Percentiles rank a stretch among this genome's conserved stretches.
These are phyloP conservation scores for Monosporascus sp. DNA, from an alignment of 2,329 filamentous ascomycete species.

Conservation along the genomic window DNA sequence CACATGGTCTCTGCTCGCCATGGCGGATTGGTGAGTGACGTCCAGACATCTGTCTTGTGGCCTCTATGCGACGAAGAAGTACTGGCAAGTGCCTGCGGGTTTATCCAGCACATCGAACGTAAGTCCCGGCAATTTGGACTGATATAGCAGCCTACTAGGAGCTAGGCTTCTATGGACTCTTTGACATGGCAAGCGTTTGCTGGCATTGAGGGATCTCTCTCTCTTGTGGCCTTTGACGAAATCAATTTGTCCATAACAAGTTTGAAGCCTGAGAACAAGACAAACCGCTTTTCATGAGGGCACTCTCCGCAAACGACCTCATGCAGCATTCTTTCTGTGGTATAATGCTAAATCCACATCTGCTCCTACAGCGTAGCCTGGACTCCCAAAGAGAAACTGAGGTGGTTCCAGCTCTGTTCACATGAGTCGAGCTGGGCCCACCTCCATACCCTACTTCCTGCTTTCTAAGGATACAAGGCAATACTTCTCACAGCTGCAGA, in stretches of 20 bases:
- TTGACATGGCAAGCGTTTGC: background rate
- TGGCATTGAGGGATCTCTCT: background rate
- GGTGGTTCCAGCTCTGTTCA: background rate
- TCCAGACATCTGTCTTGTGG: background rate
- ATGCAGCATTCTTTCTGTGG: no score
- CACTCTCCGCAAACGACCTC: background rate
- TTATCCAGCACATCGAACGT: no score
- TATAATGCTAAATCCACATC: no score
- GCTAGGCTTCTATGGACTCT: background rate
- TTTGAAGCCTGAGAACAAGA: background rate
- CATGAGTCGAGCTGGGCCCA: background rate
- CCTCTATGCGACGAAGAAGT: background rate
- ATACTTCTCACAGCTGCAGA: background rate
- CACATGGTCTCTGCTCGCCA: background rate
- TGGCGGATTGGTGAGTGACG: background rate
- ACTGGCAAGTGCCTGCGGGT: no score
- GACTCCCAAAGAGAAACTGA: background rate
- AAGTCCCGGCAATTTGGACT: no score
- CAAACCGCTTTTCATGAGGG: background rate
- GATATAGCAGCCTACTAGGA: no score
- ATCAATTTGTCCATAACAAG: background rate
- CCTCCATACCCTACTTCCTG: background rate
- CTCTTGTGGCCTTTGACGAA: background rate
- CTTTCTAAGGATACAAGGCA: background rate
- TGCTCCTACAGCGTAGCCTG: background rate